Base-by-base conservation (phyloP, 495 filamentous ascomycete genomes). In the Aspergillus heteromorphus region DNA sequence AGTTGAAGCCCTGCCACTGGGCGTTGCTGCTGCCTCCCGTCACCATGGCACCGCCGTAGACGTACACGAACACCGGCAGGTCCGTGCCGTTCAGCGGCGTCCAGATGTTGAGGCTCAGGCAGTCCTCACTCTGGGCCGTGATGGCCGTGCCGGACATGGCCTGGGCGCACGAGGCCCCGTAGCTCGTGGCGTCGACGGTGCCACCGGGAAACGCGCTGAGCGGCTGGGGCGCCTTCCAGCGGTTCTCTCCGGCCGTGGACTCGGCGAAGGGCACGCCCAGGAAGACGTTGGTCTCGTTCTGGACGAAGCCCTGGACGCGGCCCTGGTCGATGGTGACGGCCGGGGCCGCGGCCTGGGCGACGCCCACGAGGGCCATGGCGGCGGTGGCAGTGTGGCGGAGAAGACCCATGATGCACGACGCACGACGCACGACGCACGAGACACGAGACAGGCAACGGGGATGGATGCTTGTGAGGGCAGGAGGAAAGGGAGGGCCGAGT, bases 201-300 rank as follows among this genome's bases (percentile, higher is more conserved):
- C 57, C 60, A 0, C 51, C 50, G 25, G 43, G 41, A 25, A 53
- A 61, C 17, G 55, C n/a, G 30, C 31, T 4, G 20, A 61, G 45
- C 13, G 57, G 2, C 42, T 58, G 43, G 13, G 65, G 62, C 10
- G 62, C 60, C 56, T 63, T 65, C 63, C 62, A 68, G 2, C 65
- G 63, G 31, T 66, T 64, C 36, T 63, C 50, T 1, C 63, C 66
- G 29, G 55, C 58, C 14, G 66, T 64, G 11, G 63, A 51, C 48
- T 62, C 54, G 0, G 61, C 66, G 23, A 69, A 69, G 0, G 66
- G 66, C 17, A 69, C 64, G 25, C 66, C 66, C 45, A 65, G 45
- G 48, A 54, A 69, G 18, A 66, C 66, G 11, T 58, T 58, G 43
- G 59, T 58, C 21, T 64, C 47, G 40, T 64, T 61, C 14, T 65